phyloP scores from a whole-genome alignment of 805 yeast species.

The Saccharomycopsis fodiens region DNA sequence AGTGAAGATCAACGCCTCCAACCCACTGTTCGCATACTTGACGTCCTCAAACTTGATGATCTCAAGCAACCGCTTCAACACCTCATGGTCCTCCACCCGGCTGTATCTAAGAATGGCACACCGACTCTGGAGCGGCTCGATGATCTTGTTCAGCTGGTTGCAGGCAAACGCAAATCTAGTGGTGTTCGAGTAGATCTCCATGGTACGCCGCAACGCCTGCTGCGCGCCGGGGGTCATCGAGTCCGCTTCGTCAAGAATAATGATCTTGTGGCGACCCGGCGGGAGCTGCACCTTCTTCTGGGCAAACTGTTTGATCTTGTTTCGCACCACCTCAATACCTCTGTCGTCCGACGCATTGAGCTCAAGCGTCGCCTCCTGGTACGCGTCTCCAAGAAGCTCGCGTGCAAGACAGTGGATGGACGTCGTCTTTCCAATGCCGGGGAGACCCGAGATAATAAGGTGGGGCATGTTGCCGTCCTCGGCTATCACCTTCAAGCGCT shows the following conservation, averaged over 20 bases:
- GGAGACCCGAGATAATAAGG: constrained; percentile 88
- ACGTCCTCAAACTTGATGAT: constrained; percentile 65
- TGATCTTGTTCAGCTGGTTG: constrained; percentile 88
- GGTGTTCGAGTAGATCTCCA: constrained; percentile 92
- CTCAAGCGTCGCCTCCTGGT: constrained; percentile 80
- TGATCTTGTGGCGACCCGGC: constrained; percentile 83
- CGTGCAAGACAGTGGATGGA: constrained; percentile 85
- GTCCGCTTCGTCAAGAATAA: constrained; percentile 93
- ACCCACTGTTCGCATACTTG: constrained; percentile 78
- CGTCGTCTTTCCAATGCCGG: constrained; percentile 97
- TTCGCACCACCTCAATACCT: constrained; percentile 94
- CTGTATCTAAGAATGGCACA: constrained; percentile 90
- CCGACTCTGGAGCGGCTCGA: constrained; percentile 93
- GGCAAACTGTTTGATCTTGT: constrained; percentile 91
- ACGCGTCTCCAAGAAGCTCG: constrained; percentile 67
- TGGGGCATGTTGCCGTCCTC: constrained; percentile 96
- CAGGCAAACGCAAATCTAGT: constrained; percentile 99
- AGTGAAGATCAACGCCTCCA: constrained; percentile 86
- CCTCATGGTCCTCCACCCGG: constrained; percentile 77
- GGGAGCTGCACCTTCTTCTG: constrained; percentile 87
- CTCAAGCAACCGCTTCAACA: constrained; percentile 65
- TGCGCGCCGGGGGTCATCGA: constrained; percentile 97
- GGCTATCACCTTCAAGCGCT: constrained; percentile 75
- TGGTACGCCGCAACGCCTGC: constrained; percentile 87
- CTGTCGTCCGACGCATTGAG: constrained; percentile 95